Conservation (phyloP, 2,329 filamentous ascomycete genomes). For the Xylariaceae sp. region DNA sequence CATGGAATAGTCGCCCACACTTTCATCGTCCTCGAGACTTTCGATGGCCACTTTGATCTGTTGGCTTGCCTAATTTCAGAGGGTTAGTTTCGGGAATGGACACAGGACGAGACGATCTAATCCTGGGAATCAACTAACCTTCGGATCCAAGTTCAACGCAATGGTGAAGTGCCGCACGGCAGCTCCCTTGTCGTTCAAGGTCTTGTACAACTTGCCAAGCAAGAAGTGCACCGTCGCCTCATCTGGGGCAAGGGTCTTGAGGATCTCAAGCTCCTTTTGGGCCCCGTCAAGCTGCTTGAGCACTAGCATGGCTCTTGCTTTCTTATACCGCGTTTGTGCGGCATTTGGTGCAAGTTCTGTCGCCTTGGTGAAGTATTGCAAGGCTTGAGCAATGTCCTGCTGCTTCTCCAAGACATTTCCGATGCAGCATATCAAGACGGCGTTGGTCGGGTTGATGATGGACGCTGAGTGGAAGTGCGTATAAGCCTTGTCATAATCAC, state of each 20-base stretch:
- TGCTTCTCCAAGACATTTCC: slow-evolving; percentile 85
- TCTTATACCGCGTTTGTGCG: slow-evolving; percentile 84
- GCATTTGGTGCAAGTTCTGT: slow-evolving; percentile 76
- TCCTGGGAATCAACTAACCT: slow-evolving; percentile 53
- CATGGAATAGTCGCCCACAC: slow-evolving; percentile 59
- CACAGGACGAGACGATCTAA: background rate
- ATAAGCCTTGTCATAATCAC: slow-evolving; percentile 85
- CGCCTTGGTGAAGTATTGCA: slow-evolving; percentile 77
- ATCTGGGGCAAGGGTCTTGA: slow-evolving; percentile 88
- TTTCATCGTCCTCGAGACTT: slow-evolving; percentile 74
- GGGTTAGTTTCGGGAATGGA: slow-evolving; percentile 23
- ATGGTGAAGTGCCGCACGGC: slow-evolving; percentile 95
- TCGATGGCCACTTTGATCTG: slow-evolving; percentile 98
- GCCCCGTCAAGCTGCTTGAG: slow-evolving; percentile 66
- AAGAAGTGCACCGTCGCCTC: slow-evolving; percentile 95
- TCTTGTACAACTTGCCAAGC: slow-evolving; percentile 77
- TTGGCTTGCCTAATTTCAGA: slow-evolving; percentile 63
- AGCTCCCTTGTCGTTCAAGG: slow-evolving; percentile 63
- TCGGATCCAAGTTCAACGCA: slow-evolving; percentile 90
- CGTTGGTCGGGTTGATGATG: slow-evolving; percentile 87
- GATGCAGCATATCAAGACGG: slow-evolving; percentile 87
- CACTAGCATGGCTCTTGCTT: slow-evolving; percentile 79
- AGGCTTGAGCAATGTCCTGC: slow-evolving; percentile 71
- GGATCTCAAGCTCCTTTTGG: slow-evolving; percentile 73
- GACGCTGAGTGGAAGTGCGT: slow-evolving; percentile 86